Base-by-base conservation (phyloP, 2,329 filamentous ascomycete species). In the Trichoderma sp. region DNA sequence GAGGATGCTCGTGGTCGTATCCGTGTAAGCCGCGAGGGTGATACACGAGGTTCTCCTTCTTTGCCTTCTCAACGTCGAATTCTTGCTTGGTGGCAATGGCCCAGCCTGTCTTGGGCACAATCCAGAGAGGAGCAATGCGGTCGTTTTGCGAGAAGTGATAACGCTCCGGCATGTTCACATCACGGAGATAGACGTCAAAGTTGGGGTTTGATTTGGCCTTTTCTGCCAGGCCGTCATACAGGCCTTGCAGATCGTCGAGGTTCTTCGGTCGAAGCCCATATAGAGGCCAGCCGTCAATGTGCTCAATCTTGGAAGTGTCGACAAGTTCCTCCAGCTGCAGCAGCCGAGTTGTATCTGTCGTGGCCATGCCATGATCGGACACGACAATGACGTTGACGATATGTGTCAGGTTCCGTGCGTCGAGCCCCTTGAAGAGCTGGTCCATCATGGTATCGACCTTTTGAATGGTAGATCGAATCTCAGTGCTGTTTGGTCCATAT, bases 291-390 rank as follows among this genome's bases (percentile, higher is more conserved):
- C 95, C 95, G 72, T 99, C 95, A 29, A 89, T 90, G 76, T 95
- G 93, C 68, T 91, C 90, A 53, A 98, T 89, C 72, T 93, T 86
- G 58, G 81, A 82, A 6, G 91, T 84, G 76, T 97, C 92, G 56
- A 98, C 84, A 4, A 98, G 80, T 74, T 97, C 93, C 71, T 99
- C 95, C 2, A 98, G 83, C 78, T 98, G 95, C 29, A 98, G 86
- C 54, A 98, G 82, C 12, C 95, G 87, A 19, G 89, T 84, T 0
- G 86, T 87, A 69, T 94, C 92, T 0, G 95, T 98, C 0, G 93
- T 97, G 1, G 95, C 95, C 95, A 99, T 99, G 60, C 95, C 95
- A 76, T 99, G 95, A 76, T 99, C 95, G 0, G 93, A 97, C 2
- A 99, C 94, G n/a, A 99, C 86, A 37, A 99, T 89, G 8, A 99